Evolutionary conservation across 2,329 filamentous ascomycete genomes (phyloP).

Genomic region (Trichoderma atroviride): DNA sequence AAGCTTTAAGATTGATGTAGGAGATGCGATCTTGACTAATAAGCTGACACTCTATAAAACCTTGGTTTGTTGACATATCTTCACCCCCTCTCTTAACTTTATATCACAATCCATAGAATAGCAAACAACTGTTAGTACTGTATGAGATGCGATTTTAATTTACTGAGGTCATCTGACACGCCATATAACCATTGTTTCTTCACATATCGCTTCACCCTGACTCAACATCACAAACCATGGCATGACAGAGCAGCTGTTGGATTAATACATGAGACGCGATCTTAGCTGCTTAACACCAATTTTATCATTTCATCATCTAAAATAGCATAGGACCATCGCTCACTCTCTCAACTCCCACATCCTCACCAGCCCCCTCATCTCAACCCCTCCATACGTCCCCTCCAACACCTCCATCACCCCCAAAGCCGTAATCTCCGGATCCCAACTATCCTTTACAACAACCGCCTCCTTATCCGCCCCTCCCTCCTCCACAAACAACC

Average conservation of each 20-base stretch:
- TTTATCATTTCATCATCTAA: neutral
- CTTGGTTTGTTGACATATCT: too few species aligned
- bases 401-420: slow-evolving; percentile 37
- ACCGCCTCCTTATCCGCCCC: slow-evolving; percentile 35
- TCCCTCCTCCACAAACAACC: slow-evolving; percentile 34
- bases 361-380: slow-evolving; percentile 28
- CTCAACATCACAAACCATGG: too few species aligned
- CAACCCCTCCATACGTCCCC: slow-evolving; percentile 32
- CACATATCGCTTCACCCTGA: too few species aligned
- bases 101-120: too few species aligned
- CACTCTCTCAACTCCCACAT: neutral
- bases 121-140: too few species aligned
- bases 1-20: neutral
- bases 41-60: too few species aligned
- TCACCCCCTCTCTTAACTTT: too few species aligned
- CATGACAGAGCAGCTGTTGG: too few species aligned
- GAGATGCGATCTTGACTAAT: neutral
- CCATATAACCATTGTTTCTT: too few species aligned
- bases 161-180: too few species aligned
- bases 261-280: too few species aligned
- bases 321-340: neutral
- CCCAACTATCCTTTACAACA: slow-evolving; percentile 36
- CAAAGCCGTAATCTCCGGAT: slow-evolving; percentile 35
- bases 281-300: neutral
- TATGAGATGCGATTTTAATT: too few species aligned